phyloP scores from a whole-genome alignment of 2,329 filamentous ascomycete species.

The Lachnellula subtilissima region DNA sequence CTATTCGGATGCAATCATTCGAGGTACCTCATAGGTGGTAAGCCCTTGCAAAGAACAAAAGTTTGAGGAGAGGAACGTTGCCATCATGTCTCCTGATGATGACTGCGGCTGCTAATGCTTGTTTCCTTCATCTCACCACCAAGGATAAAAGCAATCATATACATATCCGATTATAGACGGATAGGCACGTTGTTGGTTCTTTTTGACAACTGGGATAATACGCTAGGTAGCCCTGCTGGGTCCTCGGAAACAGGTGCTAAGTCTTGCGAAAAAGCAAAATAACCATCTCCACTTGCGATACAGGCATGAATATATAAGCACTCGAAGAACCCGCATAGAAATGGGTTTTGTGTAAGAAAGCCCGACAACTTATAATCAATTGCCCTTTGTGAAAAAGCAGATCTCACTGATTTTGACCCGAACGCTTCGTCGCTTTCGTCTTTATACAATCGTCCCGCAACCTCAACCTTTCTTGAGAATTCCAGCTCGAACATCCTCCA shows the following conservation, averaged over 20 bases:
- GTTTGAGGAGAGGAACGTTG: neutral
- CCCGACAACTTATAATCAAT: neutral
- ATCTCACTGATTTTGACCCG: neutral
- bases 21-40: neutral
- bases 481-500: neutral
- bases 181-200: slow-evolving; percentile 11
- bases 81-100: neutral
- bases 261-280: slow-evolving; percentile 17
- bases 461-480: neutral
- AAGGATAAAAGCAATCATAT: slow-evolving; percentile 1
- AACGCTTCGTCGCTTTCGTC: neutral
- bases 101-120: slow-evolving; percentile 4
- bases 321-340: neutral
- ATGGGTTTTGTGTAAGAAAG: neutral
- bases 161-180: slow-evolving; percentile 10
- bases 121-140: slow-evolving; percentile 5
- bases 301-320: slow-evolving; percentile 13
- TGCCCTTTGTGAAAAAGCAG: neutral
- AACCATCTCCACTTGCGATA: slow-evolving; percentile 11
- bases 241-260: slow-evolving; percentile 3
- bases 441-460: neutral
- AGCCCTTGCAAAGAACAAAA: too few relatives aligned
- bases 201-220: neutral
- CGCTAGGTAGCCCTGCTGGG: slow-evolving; percentile 5
- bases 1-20: neutral